These are phyloP conservation scores for Populus hybrid DNA, from an alignment of 441 rosid species.

Conservation along the genomic window DNA sequence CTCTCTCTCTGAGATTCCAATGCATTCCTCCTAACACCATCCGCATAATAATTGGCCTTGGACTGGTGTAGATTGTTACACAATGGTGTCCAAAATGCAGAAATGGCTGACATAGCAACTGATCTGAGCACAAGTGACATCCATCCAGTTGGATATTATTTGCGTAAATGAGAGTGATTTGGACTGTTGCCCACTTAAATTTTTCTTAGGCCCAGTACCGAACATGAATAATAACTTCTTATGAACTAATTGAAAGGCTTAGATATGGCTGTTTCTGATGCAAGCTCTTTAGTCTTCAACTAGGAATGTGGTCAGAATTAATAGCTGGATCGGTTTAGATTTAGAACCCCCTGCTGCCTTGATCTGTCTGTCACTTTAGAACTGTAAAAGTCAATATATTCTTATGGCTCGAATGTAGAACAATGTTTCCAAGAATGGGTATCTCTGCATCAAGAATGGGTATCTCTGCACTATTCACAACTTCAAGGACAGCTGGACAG, in stretches of 20 bases:
- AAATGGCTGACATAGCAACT: too few species aligned
- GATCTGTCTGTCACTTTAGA: background rate
- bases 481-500: background rate
- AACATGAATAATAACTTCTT: background rate
- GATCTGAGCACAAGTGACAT: background rate
- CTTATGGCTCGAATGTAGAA: too few species aligned
- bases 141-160: background rate
- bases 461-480: background rate
- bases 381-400: background rate
- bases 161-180: background rate
- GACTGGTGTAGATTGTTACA: too few species aligned
- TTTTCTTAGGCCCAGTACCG: background rate
- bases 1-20: background rate
- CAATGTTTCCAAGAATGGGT: background rate
- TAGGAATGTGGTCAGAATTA: background rate
- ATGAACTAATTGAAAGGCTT: background rate
- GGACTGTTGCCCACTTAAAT: background rate
- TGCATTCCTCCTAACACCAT: background rate
- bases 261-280: background rate
- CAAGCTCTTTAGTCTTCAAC: background rate
- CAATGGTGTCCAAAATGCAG: too few species aligned
- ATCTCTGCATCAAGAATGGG: background rate
- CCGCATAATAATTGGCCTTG: too few species aligned
- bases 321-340: background rate
- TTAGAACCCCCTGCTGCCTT: too few species aligned